These are phyloP conservation scores for Xanthoconium purpureum DNA, from an alignment of 768 basidiomycete species.

Conservation along the genomic window DNA sequence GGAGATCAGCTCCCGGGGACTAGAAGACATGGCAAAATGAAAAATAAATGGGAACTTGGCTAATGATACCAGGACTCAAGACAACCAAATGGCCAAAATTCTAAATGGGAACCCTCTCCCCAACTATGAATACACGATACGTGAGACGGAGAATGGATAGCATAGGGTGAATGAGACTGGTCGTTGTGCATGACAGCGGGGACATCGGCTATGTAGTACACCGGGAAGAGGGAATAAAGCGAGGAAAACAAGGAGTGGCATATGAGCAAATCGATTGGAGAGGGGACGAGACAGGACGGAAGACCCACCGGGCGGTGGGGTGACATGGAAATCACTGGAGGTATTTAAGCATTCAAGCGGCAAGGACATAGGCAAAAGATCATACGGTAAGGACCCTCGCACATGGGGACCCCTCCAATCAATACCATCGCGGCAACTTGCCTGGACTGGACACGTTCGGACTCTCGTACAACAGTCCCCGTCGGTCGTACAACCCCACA, in stretches of 20 bases:
- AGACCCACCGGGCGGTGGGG: background rate
- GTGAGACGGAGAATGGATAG: background rate
- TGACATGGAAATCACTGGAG: background rate
- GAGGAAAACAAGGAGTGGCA: constrained; percentile 2
- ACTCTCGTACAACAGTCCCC: constrained; percentile 66
- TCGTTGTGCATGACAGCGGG: background rate
- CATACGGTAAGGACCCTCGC: background rate
- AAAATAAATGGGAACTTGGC: background rate
- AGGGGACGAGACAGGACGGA: background rate
- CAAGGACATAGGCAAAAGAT: background rate
- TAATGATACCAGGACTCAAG: background rate
- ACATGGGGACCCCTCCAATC: constrained; percentile 11
- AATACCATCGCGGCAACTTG: constrained; percentile 53
- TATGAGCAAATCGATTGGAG: background rate
- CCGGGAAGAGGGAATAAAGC: constrained; percentile 8
- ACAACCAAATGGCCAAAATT: background rate
- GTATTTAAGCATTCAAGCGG: too few species aligned
- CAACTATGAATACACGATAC: constrained; percentile 1
- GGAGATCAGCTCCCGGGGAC: background rate
- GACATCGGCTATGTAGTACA: constrained; percentile 10
- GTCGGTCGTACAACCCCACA: constrained; percentile 60
- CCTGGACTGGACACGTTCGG: constrained; percentile 61
- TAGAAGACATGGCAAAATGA: background rate
- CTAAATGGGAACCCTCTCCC: constrained; percentile 1
- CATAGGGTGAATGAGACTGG: background rate